Evolutionary conservation across 345 rosid genomes (phyloP), one percentile per base, ranked within the genome.

Genomic region (Ceriops zippeliana): DNA sequence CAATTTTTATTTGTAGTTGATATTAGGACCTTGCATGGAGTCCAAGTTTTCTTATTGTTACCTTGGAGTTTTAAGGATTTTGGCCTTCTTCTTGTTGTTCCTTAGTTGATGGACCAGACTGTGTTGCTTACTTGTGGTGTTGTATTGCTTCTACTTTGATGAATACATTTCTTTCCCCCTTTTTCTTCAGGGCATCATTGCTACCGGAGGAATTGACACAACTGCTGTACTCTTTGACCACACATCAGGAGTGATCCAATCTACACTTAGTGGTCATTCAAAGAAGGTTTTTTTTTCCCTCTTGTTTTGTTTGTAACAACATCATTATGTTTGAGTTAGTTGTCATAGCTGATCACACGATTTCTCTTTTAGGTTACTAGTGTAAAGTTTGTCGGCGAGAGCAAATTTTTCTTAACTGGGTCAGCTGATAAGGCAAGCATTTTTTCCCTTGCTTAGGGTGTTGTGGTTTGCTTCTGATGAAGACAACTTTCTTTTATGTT

Each of bases 171-270:
- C 34, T 60, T 52, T 2, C 19, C 15, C 70, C 59, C 63, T 28
- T 69, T 61, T 38, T 72, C 70, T 57, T 62, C 78, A 95, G 99
- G 97, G 87, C 75, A 71, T 91, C 68, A 85, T 91, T 83, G 98
- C 90, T 51, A 90, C 98, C 51, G 99, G 99, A 70, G 99, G 99
- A 65, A 62, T 86, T 68, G 99, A 96, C 78, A 57, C 98, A 60
- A 85, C 84, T 71, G 93, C 96, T 65, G 95, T 92, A 67, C 73
- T 96, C 73, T 90, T 96, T 83, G 90, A 89, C 74, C 89, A 89
- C 58, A 71, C 89, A 68, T 92, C 97, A 59, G 99, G 99, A 72
- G 88, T 90, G 81, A 86, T 96, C 64, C 49, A 85, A 69, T 85
- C 98, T 59, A 89, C 95, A 7, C 86, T 96, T 53, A 87, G 87